Base-by-base conservation (phyloP, 2,329 filamentous ascomycete genomes). In the Leptodontidium sp. region DNA sequence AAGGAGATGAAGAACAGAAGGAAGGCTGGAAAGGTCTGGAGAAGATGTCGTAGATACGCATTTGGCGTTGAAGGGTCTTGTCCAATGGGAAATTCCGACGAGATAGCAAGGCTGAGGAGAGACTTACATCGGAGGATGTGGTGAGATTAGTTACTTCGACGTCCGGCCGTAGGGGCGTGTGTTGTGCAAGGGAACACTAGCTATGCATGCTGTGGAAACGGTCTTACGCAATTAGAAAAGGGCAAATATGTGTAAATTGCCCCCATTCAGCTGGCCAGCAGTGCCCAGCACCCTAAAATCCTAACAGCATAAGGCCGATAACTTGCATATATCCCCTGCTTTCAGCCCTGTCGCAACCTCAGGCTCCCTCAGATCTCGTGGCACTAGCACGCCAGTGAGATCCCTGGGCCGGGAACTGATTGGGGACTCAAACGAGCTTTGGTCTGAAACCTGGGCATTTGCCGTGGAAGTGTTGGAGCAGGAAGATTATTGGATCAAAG, bases 311-410 rank as follows among this genome's bases (percentile, higher is more conserved):
- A 17, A 57, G 12, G 32, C 53, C 64, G 64, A 61, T 45, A 29
- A 5, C 55, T 53, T 61, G 57, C 64, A 66, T 66, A 26, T 35
- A 35, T n/a, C 21, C 61, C 32, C 40, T 40, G 61, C n/a, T 45
- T 38, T 43, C 61, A 64, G 49, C 49, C 45, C 45, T 63, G 45
- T 15, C 14, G 17, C 47, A 50, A 24, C 14, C 12, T 24, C 61
- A 63, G n/a, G 49, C 24, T 21, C 7, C 59, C 43, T 62, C 59
- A 32, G 24, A 50, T 52, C 29, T 63, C 45, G 24, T 50, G 47
- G 24, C 24, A 49, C 40, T 43, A 24, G 26, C 21, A 4, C 14
- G 40, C 2, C 43, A 47, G 29, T 32, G 24, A 32, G 38, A 61
- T 61, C 45, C 35, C 45, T 32, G 24, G 24, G 26, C 29, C 15